phyloP scores from a whole-genome alignment of 257 asterid genomes.

The Lycium barbarum region DNA sequence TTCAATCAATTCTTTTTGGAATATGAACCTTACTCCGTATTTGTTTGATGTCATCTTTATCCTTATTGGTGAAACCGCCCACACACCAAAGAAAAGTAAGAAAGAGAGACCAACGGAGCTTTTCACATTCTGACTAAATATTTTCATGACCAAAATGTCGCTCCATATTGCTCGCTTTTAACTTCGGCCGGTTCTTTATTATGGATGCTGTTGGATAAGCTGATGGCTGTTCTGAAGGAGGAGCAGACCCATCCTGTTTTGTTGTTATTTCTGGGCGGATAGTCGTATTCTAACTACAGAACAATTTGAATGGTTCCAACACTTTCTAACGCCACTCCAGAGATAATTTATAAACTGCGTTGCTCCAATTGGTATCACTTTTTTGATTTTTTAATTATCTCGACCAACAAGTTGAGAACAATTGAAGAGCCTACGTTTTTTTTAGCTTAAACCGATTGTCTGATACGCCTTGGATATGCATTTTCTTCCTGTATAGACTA shows the following conservation, averaged over 20 bases:
- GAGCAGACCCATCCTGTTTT: background rate
- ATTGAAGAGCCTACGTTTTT: background rate
- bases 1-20: slow-evolving; percentile 24
- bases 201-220: background rate
- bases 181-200: background rate
- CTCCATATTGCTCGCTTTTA: no score
- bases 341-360: no score
- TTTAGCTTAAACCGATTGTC: background rate
- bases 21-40: background rate
- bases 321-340: background rate
- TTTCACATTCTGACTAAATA: background rate
- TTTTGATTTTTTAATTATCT: background rate
- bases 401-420: background rate
- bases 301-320: no score
- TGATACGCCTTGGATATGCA: background rate
- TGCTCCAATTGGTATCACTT: background rate
- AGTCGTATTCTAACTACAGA: background rate
- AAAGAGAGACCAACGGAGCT: background rate
- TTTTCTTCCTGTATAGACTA: background rate
- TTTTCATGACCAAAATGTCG: no score
- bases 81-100: no score
- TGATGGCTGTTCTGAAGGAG: background rate
- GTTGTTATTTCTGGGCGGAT: background rate
- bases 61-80: background rate
- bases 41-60: background rate